Conservation (phyloP, 805 yeast genomes). For the Pichia kluyveri region DNA sequence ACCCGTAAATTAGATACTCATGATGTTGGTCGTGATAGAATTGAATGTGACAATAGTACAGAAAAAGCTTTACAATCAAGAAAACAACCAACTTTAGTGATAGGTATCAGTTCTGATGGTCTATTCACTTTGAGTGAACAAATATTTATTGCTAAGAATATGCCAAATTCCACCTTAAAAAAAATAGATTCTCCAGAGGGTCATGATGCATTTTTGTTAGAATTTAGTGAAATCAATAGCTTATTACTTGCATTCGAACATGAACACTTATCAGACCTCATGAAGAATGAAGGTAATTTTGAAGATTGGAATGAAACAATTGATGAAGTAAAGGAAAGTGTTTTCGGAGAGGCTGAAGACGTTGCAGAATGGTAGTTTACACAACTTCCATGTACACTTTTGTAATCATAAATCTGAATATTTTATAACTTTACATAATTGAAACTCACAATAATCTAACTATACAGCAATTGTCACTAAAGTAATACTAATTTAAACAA, state of each 20-base stretch:
- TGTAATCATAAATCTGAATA: too few relatives aligned
- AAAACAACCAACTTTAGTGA: constrained; percentile 67
- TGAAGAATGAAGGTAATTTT: constrained; percentile 39
- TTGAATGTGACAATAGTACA: constrained; percentile 28
- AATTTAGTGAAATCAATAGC: constrained; percentile 73
- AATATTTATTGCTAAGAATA: constrained; percentile 64
- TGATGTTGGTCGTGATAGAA: constrained; percentile 77
- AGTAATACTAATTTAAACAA: too few relatives aligned
- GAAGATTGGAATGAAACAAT: constrained; percentile 37
- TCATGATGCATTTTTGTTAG: constrained; percentile 92
- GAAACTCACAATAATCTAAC: background rate
- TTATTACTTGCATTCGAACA: constrained; percentile 60
- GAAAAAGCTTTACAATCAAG: constrained; percentile 51
- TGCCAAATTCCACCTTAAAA: constrained; percentile 61
- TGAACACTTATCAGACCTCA: constrained; percentile 48
- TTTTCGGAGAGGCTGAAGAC: constrained; percentile 94
- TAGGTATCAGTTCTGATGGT: constrained; percentile 90
- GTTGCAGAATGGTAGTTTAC: constrained; percentile 74
- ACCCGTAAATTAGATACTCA: constrained; percentile 93
- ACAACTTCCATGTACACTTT: background rate
- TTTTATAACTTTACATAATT: too few relatives aligned
- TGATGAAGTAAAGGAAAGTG: constrained; percentile 48
- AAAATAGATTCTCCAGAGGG: constrained; percentile 89
- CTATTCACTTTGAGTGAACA: constrained; percentile 89
- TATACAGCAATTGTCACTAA: too few relatives aligned